These are phyloP conservation scores for Magnolia changhungtana DNA, from an alignment of 164 flowering plant species.

Conservation along the genomic window DNA sequence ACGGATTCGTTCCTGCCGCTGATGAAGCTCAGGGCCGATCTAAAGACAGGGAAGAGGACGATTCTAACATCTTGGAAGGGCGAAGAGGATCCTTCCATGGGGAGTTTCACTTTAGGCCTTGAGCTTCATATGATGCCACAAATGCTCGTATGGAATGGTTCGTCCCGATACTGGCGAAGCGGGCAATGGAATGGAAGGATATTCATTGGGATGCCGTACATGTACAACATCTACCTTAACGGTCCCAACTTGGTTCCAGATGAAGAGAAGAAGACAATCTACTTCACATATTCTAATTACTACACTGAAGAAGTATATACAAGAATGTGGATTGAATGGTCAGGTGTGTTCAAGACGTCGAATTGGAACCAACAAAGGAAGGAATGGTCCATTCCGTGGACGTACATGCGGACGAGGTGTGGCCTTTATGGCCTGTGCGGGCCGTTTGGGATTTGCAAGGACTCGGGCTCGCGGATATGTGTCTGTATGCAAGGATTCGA, in stretches of 20 bases:
- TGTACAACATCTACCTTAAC: neutral
- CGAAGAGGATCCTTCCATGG: neutral
- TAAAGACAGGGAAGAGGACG: no score
- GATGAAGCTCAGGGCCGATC: no score
- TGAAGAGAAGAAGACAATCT: neutral
- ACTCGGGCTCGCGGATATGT: neutral
- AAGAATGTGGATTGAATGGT: neutral
- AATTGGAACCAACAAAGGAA: slow-evolving; percentile 13
- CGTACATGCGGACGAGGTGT: slow-evolving; percentile 16
- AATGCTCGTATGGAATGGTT: neutral
- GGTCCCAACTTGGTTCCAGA: neutral
- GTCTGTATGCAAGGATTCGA: slow-evolving; percentile 23
- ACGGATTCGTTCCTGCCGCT: no score
- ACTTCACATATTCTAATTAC: slow-evolving; percentile 1
- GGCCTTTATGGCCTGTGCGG: slow-evolving; percentile 21
- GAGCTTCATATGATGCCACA: neutral
- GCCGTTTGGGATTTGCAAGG: slow-evolving; percentile 17
- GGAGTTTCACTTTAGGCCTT: neutral
- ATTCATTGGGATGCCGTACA: slow-evolving; percentile 10
- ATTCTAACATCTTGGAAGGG: neutral
- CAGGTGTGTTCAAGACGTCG: slow-evolving; percentile 2
- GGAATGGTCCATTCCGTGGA: slow-evolving; percentile 5
- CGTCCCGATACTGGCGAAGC: slow-evolving; percentile 18
- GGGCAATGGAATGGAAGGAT: slow-evolving; percentile 17
- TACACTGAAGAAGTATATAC: neutral